Evolutionary conservation across 2,329 filamentous ascomycete species (phyloP).

Genomic region (Achaetomium macrosporum): DNA sequence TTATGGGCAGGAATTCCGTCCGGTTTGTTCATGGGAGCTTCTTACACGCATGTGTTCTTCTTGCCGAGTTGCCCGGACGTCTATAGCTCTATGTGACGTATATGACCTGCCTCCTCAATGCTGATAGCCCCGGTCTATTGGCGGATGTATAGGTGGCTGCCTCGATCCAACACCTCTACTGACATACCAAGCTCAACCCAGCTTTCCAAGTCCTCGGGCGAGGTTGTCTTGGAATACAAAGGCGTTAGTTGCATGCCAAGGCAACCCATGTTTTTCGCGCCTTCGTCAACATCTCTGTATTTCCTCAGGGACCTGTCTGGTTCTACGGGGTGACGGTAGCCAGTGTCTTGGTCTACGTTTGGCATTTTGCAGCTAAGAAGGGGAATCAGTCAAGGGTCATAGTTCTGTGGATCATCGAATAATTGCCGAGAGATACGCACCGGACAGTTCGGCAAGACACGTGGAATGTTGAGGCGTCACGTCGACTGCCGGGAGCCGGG

Average conservation of each 20-base stretch:
- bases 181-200: slow-evolving; percentile 52
- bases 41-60: background rate
- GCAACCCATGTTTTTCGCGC: slow-evolving; percentile 51
- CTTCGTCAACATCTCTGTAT: slow-evolving; percentile 55
- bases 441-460: slow-evolving; percentile 61
- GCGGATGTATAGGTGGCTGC: slow-evolving; percentile 39
- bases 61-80: background rate
- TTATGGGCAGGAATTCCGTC: background rate
- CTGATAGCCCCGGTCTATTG: slow-evolving; percentile 22
- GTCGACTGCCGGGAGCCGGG: slow-evolving; percentile 42
- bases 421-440: slow-evolving; percentile 29
- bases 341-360: slow-evolving; percentile 60
- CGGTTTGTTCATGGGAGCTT: background rate
- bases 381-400: background rate
- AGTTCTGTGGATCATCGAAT: background rate
- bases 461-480: slow-evolving; percentile 40
- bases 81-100: no score
- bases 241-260: slow-evolving; percentile 63
- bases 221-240: slow-evolving; percentile 35
- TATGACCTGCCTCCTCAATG: background rate
- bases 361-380: slow-evolving; percentile 58
- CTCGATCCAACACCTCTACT: slow-evolving; percentile 43
- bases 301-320: slow-evolving; percentile 54
- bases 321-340: slow-evolving; percentile 48
- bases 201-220: slow-evolving; percentile 33